Percentiles rank a stretch among this genome's conserved stretches.
Evolutionary conservation across 2,329 filamentous ascomycete species (phyloP).

Genomic region (Neopestalotiopsis rosae): DNA sequence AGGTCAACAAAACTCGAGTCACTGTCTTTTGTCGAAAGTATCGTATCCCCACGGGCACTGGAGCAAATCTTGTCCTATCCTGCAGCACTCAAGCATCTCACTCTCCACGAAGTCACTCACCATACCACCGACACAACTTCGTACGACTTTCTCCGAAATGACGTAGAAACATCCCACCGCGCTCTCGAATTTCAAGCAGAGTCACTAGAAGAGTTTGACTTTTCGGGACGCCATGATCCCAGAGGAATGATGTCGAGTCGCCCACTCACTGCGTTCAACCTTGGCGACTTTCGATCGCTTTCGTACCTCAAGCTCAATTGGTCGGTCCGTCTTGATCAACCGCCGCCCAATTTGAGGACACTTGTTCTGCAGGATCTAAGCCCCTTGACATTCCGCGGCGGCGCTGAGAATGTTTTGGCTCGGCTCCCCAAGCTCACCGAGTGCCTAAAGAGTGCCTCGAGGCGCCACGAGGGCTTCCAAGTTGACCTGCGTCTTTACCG

Average conservation of each 20-base stretch:
- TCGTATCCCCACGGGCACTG: slow-evolving; percentile 2
- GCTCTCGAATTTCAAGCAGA: slow-evolving; percentile 6
- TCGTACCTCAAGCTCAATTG: slow-evolving; percentile 1
- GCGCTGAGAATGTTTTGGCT: not conserved
- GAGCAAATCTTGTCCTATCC: slow-evolving; percentile 9
- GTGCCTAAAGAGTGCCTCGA: not conserved
- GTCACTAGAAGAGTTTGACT: not conserved
- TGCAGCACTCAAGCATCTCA: not conserved
- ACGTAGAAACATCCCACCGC: not conserved
- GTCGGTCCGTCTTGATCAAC: not conserved
- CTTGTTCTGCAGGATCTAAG: not conserved
- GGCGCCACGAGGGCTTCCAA: not conserved
- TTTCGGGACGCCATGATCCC: not conserved
- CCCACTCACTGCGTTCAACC: not conserved
- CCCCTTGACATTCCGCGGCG: not conserved
- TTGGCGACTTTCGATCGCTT: not conserved
- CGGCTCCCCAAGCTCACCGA: not conserved
- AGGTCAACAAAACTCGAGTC: not conserved
- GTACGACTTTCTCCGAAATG: slow-evolving; percentile 4
- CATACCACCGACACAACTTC: not conserved
- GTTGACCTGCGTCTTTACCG: not conserved
- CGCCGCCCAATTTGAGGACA: not conserved
- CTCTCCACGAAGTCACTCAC: slow-evolving; percentile 6
- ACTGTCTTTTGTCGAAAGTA: slow-evolving; percentile 3
- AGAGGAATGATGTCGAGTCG: not conserved